These are phyloP conservation scores for Tetratostichococcus sp. DNA, from an alignment of 139 green algal genomes.

Conservation along the genomic window DNA sequence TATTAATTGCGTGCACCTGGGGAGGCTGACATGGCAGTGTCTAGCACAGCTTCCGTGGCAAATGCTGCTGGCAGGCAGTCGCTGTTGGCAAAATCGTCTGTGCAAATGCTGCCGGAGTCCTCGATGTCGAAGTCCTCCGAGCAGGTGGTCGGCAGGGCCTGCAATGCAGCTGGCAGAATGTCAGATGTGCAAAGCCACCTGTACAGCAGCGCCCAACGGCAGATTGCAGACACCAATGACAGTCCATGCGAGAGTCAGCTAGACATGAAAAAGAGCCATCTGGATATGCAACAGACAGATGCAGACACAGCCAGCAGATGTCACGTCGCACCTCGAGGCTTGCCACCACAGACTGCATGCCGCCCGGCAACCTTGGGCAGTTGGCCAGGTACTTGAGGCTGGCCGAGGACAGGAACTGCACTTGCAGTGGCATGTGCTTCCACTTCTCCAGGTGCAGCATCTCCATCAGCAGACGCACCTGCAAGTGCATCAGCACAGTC, in stretches of 20 bases:
- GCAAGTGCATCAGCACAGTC: neutral
- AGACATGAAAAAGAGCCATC: no score
- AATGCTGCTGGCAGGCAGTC: neutral
- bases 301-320: no score
- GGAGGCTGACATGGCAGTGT: neutral
- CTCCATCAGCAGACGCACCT: constrained; percentile 65
- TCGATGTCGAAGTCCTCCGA: neutral
- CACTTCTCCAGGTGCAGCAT: constrained; percentile 77
- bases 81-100: neutral
- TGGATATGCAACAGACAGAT: no score
- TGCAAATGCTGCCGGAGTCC: neutral
- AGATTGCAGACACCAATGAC: no score
- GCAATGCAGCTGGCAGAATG: neutral
- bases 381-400: constrained; percentile 13
- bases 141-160: neutral
- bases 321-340: constrained; percentile 39
- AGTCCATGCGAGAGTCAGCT: no score
- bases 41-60: neutral
- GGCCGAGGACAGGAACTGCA: constrained; percentile 63
- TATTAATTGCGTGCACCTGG: no score
- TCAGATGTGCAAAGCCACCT: no score
- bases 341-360: constrained; percentile 43
- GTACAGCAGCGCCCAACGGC: no score
- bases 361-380: constrained; percentile 30
- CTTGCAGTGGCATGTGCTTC: constrained; percentile 73